Base-by-base conservation (phyloP, 768 basidiomycete genomes). In the Suillus lakei region DNA sequence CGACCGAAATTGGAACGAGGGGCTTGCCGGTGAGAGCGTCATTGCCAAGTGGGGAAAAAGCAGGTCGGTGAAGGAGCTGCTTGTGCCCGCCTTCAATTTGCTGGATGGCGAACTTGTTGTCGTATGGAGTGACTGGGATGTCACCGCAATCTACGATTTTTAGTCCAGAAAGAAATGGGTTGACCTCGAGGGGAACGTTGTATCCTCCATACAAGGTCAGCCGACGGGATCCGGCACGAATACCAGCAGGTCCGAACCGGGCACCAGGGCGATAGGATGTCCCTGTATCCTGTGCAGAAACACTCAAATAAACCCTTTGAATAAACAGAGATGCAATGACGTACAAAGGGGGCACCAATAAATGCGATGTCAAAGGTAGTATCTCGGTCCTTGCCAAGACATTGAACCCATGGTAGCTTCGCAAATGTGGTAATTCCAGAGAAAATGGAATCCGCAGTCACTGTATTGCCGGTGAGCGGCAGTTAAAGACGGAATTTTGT, bases 361-460 rank as follows among this genome's bases (percentile, higher is more conserved):
- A 96, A 87, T 28, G 92, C 93, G 62, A 96, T 89, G 76, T 96
- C 95, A 69, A 92, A 89, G 1, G 83, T 75, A 36, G 80, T 74
- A 61, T 87, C 72, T 54, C 74, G 82, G 62, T 90, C 86, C 67
- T 84, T 84, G 50, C 87, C 87, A 60, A 95, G 85, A 74, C 94
- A 95, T 68, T 89, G 86, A 1, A 88, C 84, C 86, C 91, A 94
- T 32, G 92, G 92, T n/a, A 96, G 83, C 75, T 85, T 94, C 21
- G 95, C 94, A 73, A 95, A 96, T 3, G 92, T 93, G 2, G 88
- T 87, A 39, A 94, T 90, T 10, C 94, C 94, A 54, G 91, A 88
- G 77, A 95, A 96, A 41, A 91, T 79, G 21, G 92, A 87, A 72
- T 95, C 89, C 4, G 89, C 89, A 48, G 90, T 91, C 36, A 91